A percentile compares a stretch with the other conserved stretches of the same genome.
Conservation (phyloP, 2,329 filamentous ascomycete genomes). For the Lachnellula cervina region DNA sequence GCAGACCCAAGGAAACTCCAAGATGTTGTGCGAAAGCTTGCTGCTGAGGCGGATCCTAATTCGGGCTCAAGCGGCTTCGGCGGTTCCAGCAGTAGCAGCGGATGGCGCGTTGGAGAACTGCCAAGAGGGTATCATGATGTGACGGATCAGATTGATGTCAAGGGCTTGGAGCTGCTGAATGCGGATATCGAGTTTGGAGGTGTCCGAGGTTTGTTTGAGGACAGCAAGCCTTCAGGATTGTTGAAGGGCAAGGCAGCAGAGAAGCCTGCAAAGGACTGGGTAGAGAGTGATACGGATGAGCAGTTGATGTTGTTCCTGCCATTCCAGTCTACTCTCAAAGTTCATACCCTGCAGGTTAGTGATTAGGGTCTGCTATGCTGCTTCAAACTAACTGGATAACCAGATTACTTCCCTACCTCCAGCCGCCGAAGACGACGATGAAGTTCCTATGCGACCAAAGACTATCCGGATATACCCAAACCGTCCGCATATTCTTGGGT, state of each 20-base stretch:
- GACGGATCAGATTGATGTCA: constrained; percentile 73
- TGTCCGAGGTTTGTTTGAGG: constrained; percentile 70
- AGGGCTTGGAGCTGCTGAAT: constrained; percentile 82
- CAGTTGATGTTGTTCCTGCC: constrained; percentile 91
- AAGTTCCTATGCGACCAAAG: constrained; percentile 73
- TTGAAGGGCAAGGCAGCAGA: constrained; percentile 49
- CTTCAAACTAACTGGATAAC: constrained; percentile 14
- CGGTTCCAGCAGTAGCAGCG: constrained; percentile 37
- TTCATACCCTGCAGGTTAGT: constrained; percentile 70
- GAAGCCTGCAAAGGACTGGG: constrained; percentile 64
- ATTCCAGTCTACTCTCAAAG: constrained; percentile 81
- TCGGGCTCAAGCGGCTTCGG: constrained; percentile 30
- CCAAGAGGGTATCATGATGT: constrained; percentile 81
- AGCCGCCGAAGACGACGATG: constrained; percentile 59
- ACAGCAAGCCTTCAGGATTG: constrained; percentile 59
- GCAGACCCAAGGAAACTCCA: constrained; percentile 68
- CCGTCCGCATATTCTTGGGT: constrained; percentile 82
- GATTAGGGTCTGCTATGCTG: background rate
- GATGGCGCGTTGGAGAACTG: constrained; percentile 70
- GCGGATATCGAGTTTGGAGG: constrained; percentile 70
- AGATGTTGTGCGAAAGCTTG: constrained; percentile 65
- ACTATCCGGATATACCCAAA: constrained; percentile 86
- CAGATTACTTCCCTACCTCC: constrained; percentile 80
- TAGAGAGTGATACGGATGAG: constrained; percentile 95
- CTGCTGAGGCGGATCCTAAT: constrained; percentile 52